phyloP scores from a whole-genome alignment of 2,329 filamentous ascomycete genomes.

The Colletotrichum sp. region DNA sequence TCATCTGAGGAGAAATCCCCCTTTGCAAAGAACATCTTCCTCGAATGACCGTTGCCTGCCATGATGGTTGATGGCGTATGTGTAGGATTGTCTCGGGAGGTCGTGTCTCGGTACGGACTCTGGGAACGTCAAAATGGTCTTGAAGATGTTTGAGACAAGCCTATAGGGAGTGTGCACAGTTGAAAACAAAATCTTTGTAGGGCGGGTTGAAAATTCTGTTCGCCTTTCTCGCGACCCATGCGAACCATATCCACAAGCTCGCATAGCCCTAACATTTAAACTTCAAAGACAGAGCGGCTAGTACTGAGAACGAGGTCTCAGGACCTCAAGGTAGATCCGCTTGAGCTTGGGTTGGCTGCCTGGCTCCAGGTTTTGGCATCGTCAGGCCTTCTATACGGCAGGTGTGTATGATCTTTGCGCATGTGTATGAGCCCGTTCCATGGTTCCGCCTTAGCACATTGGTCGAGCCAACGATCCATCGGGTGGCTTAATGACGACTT shows the following conservation, averaged over 20 bases:
- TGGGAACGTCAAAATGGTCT: background rate
- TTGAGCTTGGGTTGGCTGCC: background rate
- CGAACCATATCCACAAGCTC: background rate
- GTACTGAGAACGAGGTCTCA: background rate
- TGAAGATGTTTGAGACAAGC: background rate
- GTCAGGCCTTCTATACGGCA: background rate
- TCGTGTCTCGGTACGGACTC: background rate
- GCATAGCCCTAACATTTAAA: fast-evolving
- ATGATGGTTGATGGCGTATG: background rate
- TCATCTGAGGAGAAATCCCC: too few species aligned
- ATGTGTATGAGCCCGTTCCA: background rate
- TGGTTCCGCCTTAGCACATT: background rate
- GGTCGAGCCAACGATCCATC: background rate
- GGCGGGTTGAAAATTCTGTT: background rate
- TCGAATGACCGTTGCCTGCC: background rate
- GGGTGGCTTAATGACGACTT: background rate
- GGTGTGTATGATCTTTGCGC: background rate
- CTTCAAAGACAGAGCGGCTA: background rate
- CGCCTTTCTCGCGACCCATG: background rate
- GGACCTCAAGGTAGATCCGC: background rate
- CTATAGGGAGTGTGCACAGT: background rate
- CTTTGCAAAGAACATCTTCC: too few species aligned
- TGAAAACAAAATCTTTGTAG: background rate
- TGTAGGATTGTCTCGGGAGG: background rate
- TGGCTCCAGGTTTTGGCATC: background rate